These are phyloP conservation scores for Globisporangium splendens DNA, from an alignment of 352 stramenopile species.

Conservation along the genomic window DNA sequence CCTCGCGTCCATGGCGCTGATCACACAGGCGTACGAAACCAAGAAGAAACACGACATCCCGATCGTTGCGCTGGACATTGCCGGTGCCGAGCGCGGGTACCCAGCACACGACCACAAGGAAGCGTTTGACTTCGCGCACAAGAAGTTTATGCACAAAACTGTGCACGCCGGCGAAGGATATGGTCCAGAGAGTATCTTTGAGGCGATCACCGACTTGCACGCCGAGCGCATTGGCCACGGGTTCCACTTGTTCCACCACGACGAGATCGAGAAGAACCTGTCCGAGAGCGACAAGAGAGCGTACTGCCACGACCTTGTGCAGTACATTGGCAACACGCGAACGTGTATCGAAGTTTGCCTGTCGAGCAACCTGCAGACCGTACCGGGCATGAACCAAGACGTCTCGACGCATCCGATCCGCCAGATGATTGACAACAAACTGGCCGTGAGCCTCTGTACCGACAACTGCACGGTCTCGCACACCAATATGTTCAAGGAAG, in stretches of 20 bases:
- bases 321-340: conserved; percentile 77
- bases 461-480: conserved; percentile 88
- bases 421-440: conserved; percentile 80
- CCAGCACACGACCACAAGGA: conserved; percentile 76
- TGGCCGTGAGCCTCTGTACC: conserved; percentile 81
- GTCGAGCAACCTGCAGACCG: conserved; percentile 86
- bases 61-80: conserved; percentile 87
- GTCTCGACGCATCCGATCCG: conserved; percentile 66
- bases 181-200: conserved; percentile 84
- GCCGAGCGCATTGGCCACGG: conserved; percentile 85
- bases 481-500: conserved; percentile 80
- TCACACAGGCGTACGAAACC: conserved; percentile 75
- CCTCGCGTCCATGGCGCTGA: conserved; percentile 75
- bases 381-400: conserved; percentile 72
- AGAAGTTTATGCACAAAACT: conserved; percentile 88
- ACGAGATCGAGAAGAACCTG: conserved; percentile 67
- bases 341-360: conserved; percentile 87
- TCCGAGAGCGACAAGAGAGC: conserved; percentile 36
- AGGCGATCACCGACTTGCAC: conserved; percentile 84
- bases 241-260: conserved; percentile 75
- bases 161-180: conserved; percentile 87
- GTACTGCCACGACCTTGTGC: conserved; percentile 81
- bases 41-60: conserved; percentile 63
- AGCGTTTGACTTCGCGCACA: conserved; percentile 82
- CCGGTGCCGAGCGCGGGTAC: conserved; percentile 76